phyloP scores from a whole-genome alignment of 2,329 filamentous ascomycete species.

The Ciborinia camelliae region DNA sequence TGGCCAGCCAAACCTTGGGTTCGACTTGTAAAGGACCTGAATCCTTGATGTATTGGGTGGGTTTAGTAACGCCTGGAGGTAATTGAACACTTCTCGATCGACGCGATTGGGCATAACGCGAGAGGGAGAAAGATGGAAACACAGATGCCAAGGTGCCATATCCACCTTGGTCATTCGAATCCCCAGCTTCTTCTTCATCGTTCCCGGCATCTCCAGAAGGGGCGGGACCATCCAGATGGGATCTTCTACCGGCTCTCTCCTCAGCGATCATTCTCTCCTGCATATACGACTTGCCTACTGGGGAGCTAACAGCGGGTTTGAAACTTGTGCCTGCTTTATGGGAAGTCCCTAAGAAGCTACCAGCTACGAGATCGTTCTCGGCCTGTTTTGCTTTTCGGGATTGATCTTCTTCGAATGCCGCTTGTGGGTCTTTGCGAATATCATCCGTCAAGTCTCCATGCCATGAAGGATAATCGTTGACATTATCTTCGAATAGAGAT shows the following conservation, averaged over 20 bases:
- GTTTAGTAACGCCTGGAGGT: slow-evolving; percentile 84
- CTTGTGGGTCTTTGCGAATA: slow-evolving; percentile 88
- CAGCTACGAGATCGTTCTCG: slow-evolving; percentile 85
- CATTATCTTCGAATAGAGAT: slow-evolving; percentile 88
- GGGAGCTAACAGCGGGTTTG: slow-evolving; percentile 62
- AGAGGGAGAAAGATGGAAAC: slow-evolving; percentile 78
- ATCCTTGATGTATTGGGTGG: slow-evolving; percentile 89
- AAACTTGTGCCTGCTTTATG: slow-evolving; percentile 44
- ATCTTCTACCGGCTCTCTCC: slow-evolving; percentile 33
- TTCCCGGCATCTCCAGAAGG: slow-evolving; percentile 26
- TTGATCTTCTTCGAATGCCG: slow-evolving; percentile 88
- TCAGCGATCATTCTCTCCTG: slow-evolving; percentile 53
- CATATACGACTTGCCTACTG: slow-evolving; percentile 63
- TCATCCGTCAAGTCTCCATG: slow-evolving; percentile 86
- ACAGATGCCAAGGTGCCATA: slow-evolving; percentile 65
- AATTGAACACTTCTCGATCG: slow-evolving; percentile 53
- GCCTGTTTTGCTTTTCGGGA: slow-evolving; percentile 75
- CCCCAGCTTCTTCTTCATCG: slow-evolving; percentile 40
- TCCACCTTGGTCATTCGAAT: slow-evolving; percentile 38
- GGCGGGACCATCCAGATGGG: slow-evolving; percentile 30
- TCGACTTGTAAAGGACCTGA: slow-evolving; percentile 87
- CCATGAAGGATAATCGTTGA: slow-evolving; percentile 97
- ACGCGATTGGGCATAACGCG: slow-evolving; percentile 65
- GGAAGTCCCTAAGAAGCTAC: slow-evolving; percentile 68
- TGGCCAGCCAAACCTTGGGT: slow-evolving; percentile 97